These are phyloP conservation scores for Beauveria sp. DNA, from an alignment of 2,329 filamentous ascomycete species.

Conservation along the genomic window DNA sequence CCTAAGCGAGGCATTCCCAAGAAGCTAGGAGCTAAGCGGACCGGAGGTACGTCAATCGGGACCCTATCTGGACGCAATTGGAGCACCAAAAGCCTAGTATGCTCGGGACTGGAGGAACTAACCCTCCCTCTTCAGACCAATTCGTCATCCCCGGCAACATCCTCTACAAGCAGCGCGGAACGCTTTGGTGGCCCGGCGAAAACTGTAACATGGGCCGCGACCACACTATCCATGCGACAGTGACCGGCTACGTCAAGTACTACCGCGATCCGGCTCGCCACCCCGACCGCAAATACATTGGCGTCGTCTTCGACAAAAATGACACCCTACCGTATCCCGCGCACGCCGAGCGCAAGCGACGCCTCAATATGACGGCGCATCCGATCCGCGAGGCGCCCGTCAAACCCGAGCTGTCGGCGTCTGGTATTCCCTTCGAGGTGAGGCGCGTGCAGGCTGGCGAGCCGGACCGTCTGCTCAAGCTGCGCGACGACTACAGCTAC, in stretches of 20 bases:
- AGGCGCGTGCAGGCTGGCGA: slow-evolving; percentile 34
- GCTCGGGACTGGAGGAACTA: background rate
- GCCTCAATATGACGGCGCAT: slow-evolving; percentile 62
- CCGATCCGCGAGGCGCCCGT: slow-evolving; percentile 33
- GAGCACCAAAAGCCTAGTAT: background rate
- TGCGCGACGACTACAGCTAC: slow-evolving; percentile 50
- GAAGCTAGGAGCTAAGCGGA: slow-evolving; percentile 90
- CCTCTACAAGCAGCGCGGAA: slow-evolving; percentile 93
- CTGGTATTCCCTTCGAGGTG: slow-evolving; percentile 42
- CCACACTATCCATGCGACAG: slow-evolving; percentile 86
- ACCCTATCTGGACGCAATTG: background rate
- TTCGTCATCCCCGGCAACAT: slow-evolving; percentile 95
- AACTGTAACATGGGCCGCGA: slow-evolving; percentile 93
- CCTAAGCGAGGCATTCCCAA: slow-evolving; percentile 59
- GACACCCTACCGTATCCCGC: slow-evolving; percentile 71
- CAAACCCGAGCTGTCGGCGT: slow-evolving; percentile 37
- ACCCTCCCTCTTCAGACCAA: slow-evolving; percentile 54
- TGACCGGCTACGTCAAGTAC: slow-evolving; percentile 89
- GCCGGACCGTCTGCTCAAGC: slow-evolving; percentile 40
- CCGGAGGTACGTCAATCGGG: slow-evolving; percentile 57
- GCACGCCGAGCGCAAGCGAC: slow-evolving; percentile 66
- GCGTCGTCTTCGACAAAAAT: slow-evolving; percentile 76
- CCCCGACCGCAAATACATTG: slow-evolving; percentile 88
- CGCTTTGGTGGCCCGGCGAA: slow-evolving; percentile 89
- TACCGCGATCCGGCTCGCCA: slow-evolving; percentile 81